A percentile compares a stretch with the other conserved stretches of the same genome.
Evolutionary conservation across 441 rosid genomes (phyloP).

Genomic region (Mallotus repandus): DNA sequence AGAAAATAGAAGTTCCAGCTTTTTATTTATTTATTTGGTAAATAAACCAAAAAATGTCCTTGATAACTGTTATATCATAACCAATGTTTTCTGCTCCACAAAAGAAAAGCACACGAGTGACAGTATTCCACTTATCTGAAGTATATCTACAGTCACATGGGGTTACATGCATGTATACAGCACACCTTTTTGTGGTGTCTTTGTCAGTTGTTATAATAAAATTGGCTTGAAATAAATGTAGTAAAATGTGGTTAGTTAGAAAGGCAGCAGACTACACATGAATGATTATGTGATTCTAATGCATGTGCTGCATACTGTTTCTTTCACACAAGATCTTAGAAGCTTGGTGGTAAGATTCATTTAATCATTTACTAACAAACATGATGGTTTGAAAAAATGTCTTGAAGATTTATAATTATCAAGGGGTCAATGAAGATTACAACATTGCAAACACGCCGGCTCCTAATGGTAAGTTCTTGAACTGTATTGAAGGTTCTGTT

Average conservation of each 20-base stretch:
- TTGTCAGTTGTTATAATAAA: neutral
- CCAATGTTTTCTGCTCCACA: neutral
- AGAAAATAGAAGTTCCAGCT: neutral
- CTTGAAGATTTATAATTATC: constrained; percentile 85
- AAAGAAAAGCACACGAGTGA: neutral
- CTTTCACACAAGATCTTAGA: neutral
- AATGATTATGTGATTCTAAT: neutral
- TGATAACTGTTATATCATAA: constrained; percentile 3
- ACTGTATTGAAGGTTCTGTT: neutral
- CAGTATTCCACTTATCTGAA: neutral
- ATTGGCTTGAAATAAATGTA: neutral
- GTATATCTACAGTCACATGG: neutral
- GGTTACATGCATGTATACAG: neutral
- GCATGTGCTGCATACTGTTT: neutral
- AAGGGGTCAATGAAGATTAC: constrained; percentile 86
- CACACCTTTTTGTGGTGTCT: neutral
- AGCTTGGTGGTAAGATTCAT: neutral
- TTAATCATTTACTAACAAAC: neutral
- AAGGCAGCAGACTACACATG: neutral
- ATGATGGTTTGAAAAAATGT: neutral
- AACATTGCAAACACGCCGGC: constrained; percentile 90
- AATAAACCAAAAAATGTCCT: neutral
- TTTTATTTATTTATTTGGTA: no score
- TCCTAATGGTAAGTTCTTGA: constrained; percentile 57
- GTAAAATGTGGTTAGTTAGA: neutral